These are phyloP conservation scores for Sporothrix globosa DNA, from an alignment of 2,329 filamentous ascomycete species.

Conservation along the genomic window DNA sequence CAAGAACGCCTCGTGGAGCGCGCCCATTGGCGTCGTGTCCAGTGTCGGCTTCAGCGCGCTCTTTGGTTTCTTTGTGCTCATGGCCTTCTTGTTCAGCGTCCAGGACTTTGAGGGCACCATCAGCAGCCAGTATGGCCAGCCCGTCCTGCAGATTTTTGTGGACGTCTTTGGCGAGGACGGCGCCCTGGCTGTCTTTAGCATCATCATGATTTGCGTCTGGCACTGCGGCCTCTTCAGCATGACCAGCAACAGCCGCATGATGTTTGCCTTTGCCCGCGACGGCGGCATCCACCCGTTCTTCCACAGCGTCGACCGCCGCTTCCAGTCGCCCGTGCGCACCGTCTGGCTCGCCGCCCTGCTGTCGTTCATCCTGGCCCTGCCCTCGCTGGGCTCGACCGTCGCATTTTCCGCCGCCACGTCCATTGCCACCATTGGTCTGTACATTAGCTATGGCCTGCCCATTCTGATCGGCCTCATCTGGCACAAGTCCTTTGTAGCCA, in stretches of 20 bases:
- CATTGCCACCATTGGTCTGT: slow-evolving; percentile 62
- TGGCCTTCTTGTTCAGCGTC: slow-evolving; percentile 61
- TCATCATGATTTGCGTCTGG: slow-evolving; percentile 64
- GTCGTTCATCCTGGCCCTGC: slow-evolving; percentile 59
- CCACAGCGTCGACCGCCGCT: slow-evolving; percentile 55
- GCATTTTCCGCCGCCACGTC: slow-evolving; percentile 62
- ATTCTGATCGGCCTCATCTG: slow-evolving; percentile 59
- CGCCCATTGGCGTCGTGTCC: slow-evolving; percentile 61
- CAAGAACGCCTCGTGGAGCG: slow-evolving; percentile 58
- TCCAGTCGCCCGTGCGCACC: slow-evolving; percentile 55
- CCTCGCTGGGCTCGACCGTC: slow-evolving; percentile 57
- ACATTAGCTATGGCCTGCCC: slow-evolving; percentile 61
- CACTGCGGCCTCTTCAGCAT: slow-evolving; percentile 63
- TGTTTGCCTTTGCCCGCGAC: slow-evolving; percentile 62
- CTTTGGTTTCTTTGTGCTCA: slow-evolving; percentile 63
- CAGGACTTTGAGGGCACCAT: slow-evolving; percentile 58
- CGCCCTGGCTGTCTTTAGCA: slow-evolving; percentile 57
- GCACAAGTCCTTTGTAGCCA: slow-evolving; percentile 51
- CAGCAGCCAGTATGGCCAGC: slow-evolving; percentile 52
- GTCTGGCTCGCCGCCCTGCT: slow-evolving; percentile 60
- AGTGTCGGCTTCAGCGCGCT: slow-evolving; percentile 59
- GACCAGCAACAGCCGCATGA: slow-evolving; percentile 62
- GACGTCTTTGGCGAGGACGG: slow-evolving; percentile 60
- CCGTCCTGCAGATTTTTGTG: slow-evolving; percentile 61
- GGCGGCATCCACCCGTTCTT: slow-evolving; percentile 60